Evolutionary conservation across 768 basidiomycete species (phyloP).

Genomic region (Boletus bicolor): DNA sequence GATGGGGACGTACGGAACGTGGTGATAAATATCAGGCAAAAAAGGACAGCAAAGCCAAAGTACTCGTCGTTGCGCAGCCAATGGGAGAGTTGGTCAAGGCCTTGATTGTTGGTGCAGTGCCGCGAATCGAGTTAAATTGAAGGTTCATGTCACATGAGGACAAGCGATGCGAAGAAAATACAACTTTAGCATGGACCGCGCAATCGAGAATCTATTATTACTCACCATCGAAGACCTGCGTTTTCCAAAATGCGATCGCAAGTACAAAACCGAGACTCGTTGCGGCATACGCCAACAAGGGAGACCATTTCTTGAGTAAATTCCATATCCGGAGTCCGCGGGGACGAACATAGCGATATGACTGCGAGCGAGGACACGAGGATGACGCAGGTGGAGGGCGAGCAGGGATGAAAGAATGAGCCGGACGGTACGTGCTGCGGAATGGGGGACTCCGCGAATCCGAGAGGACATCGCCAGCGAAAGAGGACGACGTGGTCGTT

Average conservation of each 20-base stretch:
- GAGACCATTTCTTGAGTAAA: conserved; percentile 71
- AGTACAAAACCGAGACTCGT: conserved; percentile 76
- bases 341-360: conserved; percentile 41
- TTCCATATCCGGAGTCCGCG: conserved; percentile 52
- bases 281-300: conserved; percentile 70
- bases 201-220: conserved; percentile 11
- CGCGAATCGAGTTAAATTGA: background rate
- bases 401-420: conserved; percentile 21
- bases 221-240: conserved; percentile 79
- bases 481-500: background rate
- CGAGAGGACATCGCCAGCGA: conserved; percentile 21
- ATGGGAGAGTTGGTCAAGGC: conserved; percentile 75
- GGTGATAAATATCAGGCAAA: conserved; percentile 79
- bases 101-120: conserved; percentile 37
- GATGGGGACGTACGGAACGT: conserved; percentile 68
- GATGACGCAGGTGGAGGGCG: conserved; percentile 14
- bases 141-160: background rate
- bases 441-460: conserved; percentile 9
- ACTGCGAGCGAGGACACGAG: conserved; percentile 17
- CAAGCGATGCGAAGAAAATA: background rate
- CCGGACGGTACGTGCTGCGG: conserved; percentile 16
- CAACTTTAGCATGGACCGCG: conserved; percentile 1
- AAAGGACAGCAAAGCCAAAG: conserved; percentile 76
- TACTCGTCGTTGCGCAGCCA: conserved; percentile 72
- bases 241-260: conserved; percentile 81